Percentiles rank a stretch among this genome's conserved stretches.
phyloP scores from a whole-genome alignment of 208 protist species.

The Leishmania martiniquensis region DNA sequence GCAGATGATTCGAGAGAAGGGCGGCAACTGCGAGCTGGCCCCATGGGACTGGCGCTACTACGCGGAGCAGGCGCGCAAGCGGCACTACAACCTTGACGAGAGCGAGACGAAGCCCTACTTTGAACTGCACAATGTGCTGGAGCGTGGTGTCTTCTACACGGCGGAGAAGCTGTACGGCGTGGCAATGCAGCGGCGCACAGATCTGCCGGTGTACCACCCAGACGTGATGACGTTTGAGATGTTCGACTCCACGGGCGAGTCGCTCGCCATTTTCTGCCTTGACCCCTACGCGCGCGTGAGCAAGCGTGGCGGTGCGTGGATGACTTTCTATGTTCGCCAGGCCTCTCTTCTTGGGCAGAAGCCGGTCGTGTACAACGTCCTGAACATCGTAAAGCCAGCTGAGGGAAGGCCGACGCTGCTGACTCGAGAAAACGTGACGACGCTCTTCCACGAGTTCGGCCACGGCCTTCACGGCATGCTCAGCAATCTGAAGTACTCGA shows the following conservation, averaged over 20 bases:
- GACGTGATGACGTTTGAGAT: constrained; percentile 51
- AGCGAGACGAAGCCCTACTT: constrained; percentile 60
- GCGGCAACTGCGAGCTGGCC: constrained; percentile 37
- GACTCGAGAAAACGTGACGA: constrained; percentile 53
- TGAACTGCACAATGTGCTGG: constrained; percentile 56
- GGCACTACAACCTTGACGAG: constrained; percentile 60
- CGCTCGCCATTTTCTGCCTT: constrained; percentile 54
- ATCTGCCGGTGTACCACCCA: constrained; percentile 57
- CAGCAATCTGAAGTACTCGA: constrained; percentile 37
- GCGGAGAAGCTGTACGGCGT: constrained; percentile 68
- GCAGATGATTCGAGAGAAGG: constrained; percentile 29
- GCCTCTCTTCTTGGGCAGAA: constrained; percentile 32
- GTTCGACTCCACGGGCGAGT: constrained; percentile 35
- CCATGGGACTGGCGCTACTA: constrained; percentile 65
- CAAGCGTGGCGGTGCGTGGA: constrained; percentile 69
- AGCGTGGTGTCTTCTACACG: constrained; percentile 58
- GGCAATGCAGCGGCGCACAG: constrained; percentile 40
- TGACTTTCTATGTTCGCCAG: constrained; percentile 60
- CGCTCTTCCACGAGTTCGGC: constrained; percentile 72
- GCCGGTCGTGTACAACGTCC: constrained; percentile 58
- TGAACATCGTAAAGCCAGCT: constrained; percentile 59
- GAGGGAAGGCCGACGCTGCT: constrained; percentile 61
- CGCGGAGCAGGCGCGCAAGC: constrained; percentile 50
- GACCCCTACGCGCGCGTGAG: constrained; percentile 53
- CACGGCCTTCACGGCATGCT: constrained; percentile 84